Percentiles rank a stretch among this genome's conserved stretches.
Conservation (phyloP, 2,329 filamentous ascomycete genomes). For the Fusarium compactum region DNA sequence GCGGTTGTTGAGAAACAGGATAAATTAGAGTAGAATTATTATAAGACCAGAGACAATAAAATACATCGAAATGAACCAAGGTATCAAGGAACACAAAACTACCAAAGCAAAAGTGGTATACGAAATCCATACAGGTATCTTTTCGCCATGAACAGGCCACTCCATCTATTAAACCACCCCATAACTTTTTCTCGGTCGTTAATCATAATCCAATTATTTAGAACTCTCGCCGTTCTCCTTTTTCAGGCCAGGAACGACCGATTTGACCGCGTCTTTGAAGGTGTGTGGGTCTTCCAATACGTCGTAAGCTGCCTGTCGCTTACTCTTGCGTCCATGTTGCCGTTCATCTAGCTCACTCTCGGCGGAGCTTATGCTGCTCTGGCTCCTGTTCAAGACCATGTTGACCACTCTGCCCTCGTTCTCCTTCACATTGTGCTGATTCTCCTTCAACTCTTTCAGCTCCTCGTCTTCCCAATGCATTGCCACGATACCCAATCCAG, state of each 20-base stretch:
- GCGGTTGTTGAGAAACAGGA: neutral
- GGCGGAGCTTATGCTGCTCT: slow-evolving; percentile 64
- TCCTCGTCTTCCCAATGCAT: slow-evolving; percentile 84
- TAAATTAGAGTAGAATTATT: slow-evolving; percentile 25
- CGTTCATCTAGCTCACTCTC: slow-evolving; percentile 64
- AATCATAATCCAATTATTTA: slow-evolving; percentile 34
- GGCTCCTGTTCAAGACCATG: slow-evolving; percentile 69
- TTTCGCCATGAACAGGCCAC: slow-evolving; percentile 19
- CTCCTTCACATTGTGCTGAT: slow-evolving; percentile 81
- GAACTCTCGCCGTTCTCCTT: slow-evolving; percentile 33
- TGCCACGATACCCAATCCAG: slow-evolving; percentile 78
- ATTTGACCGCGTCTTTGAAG: slow-evolving; percentile 55
- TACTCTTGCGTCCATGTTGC: slow-evolving; percentile 60
- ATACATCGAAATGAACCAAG: neutral
- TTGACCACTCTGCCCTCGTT: slow-evolving; percentile 63
- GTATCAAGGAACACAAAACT: slow-evolving; percentile 17
- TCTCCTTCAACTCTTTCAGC: slow-evolving; percentile 79
- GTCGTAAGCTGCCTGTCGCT: slow-evolving; percentile 64
- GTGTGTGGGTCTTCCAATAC: slow-evolving; percentile 63
- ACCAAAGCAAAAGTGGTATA: slow-evolving; percentile 24
- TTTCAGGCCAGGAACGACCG: slow-evolving; percentile 44
- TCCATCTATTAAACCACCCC: slow-evolving; percentile 16
- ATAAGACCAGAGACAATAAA: slow-evolving; percentile 11
- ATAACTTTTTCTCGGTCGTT: slow-evolving; percentile 31
- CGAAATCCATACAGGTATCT: slow-evolving; percentile 38